Conservation (phyloP, 352 stramenopile genomes). For the Thalassiosira hispida region DNA sequence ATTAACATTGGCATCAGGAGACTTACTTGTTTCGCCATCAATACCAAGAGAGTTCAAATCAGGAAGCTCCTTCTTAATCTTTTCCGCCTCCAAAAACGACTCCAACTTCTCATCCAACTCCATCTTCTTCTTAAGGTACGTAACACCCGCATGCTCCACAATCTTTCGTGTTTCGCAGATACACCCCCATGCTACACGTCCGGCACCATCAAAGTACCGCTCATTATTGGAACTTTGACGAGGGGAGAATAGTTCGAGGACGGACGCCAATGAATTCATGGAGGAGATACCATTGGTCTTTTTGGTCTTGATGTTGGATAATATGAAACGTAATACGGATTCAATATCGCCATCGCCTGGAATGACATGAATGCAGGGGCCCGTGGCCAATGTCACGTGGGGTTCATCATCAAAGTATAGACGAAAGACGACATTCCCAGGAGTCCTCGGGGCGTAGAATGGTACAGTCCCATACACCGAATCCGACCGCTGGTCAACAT, state of each 20-base stretch:
- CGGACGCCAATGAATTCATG: conserved; percentile 71
- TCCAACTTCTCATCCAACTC: conserved; percentile 64
- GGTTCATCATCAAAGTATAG: conserved; percentile 79
- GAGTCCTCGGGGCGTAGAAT: conserved; percentile 81
- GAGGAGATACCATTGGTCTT: conserved; percentile 74
- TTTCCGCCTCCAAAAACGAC: conserved; percentile 59
- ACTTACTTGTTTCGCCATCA: conserved; percentile 1
- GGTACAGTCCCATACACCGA: conserved; percentile 73
- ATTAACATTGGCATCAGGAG: conserved; percentile 2
- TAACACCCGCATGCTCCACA: conserved; percentile 56
- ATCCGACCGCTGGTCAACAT: conserved; percentile 60
- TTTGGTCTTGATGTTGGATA: conserved; percentile 85
- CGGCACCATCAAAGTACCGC: conserved; percentile 22
- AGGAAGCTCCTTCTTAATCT: conserved; percentile 46
- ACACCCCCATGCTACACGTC: conserved; percentile 75
- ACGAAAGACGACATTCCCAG: conserved; percentile 83
- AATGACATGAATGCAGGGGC: conserved; percentile 70
- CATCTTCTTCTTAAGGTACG: conserved; percentile 70
- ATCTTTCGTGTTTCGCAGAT: conserved; percentile 82
- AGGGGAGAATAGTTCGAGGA: conserved; percentile 70
- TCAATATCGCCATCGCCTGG: conserved; percentile 71
- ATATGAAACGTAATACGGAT: conserved; percentile 77
- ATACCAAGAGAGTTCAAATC: conserved; percentile 29
- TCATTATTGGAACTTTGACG: conserved; percentile 19
- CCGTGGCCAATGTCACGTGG: conserved; percentile 73